Conservation (phyloP, 225 moss, liverwort and hornwort species). For the Sphagnum tenellum region DNA sequence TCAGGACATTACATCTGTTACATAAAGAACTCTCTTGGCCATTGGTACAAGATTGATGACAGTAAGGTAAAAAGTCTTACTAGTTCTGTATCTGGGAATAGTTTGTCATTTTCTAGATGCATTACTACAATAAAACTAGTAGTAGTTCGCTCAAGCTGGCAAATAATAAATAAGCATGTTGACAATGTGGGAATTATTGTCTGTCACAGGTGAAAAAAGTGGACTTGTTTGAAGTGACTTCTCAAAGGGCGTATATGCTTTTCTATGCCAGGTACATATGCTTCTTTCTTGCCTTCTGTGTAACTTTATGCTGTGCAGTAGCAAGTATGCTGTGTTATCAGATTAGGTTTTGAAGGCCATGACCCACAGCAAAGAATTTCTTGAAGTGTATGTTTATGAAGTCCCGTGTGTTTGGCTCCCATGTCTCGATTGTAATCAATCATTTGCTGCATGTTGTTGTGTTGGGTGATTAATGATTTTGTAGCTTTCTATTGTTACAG, state of each 20-base stretch:
- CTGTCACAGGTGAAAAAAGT: slow-evolving; percentile 70
- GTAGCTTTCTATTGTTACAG: slow-evolving; percentile 19
- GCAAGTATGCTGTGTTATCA: neutral
- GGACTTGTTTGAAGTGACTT: slow-evolving; percentile 59
- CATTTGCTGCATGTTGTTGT: neutral
- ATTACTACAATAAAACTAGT: too few relatives aligned
- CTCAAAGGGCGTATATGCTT: slow-evolving; percentile 86
- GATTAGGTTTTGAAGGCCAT: neutral
- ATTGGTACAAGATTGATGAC: slow-evolving; percentile 89
- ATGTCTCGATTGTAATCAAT: too few relatives aligned
- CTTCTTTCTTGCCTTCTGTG: too few relatives aligned
- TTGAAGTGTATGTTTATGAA: neutral
- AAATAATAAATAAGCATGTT: too few relatives aligned
- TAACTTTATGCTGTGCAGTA: neutral
- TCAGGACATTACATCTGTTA: slow-evolving; percentile 94
- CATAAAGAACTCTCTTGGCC: slow-evolving; percentile 70
- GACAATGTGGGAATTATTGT: too few relatives aligned
- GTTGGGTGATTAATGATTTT: neutral
- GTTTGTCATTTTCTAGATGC: too few relatives aligned
- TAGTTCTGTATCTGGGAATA: neutral
- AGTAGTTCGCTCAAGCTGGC: too few relatives aligned
- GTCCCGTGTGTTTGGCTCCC: too few relatives aligned
- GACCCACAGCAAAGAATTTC: neutral
- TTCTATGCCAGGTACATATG: slow-evolving; percentile 56
- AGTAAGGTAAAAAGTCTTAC: slow-evolving; percentile 44